Evolutionary conservation across 495 filamentous ascomycete species (phyloP), one percentile per base, ranked within the genome.

Genomic region (Penicillium malachiteum): DNA sequence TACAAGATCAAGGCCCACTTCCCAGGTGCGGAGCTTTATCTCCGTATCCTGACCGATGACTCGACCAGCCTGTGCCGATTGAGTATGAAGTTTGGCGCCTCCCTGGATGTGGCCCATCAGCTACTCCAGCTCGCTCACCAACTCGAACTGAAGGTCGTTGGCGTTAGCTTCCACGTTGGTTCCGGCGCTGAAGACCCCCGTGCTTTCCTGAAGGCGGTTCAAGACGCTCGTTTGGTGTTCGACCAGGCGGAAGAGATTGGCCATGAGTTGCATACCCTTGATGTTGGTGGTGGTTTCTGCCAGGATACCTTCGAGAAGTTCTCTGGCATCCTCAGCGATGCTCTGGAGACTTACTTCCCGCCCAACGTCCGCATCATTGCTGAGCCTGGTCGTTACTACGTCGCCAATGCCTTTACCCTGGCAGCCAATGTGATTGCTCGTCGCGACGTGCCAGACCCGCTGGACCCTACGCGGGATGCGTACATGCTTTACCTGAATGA

Each of bases 401-500:
- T 96, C 17, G 85, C 90, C 48, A 81, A 80, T n/a, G 94, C 94
- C 43, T 97, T 96, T 71, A 96, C 89, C 8, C 79, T 99, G 57
- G 94, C 94, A 38, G 89, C 89, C 66, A 91, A 96, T 68, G 81
- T 99, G 70, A 97, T 97, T 69, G 92, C 94, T n/a, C 90, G 92
- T 42, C 91, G 94, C 55, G 90, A 90, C 42, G 84, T 96, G 54
- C 79, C 84, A 43, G 82, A 87, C 56, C 79, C 79, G 16, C 71
- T 73, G 48, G 70, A 78, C 42, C 75, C 73, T 18, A 82, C 75
- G 9, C 72, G 79, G 9, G 73, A 81, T 48, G 89, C 86, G 50
- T 96, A 94, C 80, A 97, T 97, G 93, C 72, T 96, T 30, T 97
- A 98, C 70, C 75, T 97, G 60, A 97, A 97, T 65, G 94, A 97